These are phyloP conservation scores for Ustilago hordei DNA, from an alignment of 1,284 basidiomycete species.

Conservation along the genomic window DNA sequence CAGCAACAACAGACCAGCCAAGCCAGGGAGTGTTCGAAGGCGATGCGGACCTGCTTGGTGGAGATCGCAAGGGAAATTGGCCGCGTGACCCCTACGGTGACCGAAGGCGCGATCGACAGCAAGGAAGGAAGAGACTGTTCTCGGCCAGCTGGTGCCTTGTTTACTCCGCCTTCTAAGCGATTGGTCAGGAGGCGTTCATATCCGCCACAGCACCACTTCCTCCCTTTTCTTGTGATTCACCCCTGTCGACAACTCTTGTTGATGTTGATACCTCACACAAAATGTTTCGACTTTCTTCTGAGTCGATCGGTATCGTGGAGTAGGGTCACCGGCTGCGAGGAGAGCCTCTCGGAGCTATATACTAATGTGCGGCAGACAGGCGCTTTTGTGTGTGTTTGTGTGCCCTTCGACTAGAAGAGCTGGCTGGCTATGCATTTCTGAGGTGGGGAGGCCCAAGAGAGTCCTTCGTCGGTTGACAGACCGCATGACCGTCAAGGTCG, in stretches of 20 bases:
- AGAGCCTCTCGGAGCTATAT: no score
- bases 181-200: background rate
- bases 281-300: background rate
- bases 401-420: no score
- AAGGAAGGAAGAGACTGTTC: background rate
- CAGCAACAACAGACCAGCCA: background rate
- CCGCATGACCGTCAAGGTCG: slow-evolving; percentile 34
- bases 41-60: background rate
- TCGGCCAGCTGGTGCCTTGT: background rate
- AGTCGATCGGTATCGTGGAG: no score
- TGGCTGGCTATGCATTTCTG: background rate
- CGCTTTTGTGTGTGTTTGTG: background rate
- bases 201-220: background rate
- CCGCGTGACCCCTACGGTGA: slow-evolving; percentile 20
- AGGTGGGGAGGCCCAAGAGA: background rate
- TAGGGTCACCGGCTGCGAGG: background rate
- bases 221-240: background rate
- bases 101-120: background rate
- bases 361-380: slow-evolving; percentile 12
- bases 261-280: background rate
- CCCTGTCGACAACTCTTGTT: background rate
- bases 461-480: background rate
- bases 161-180: slow-evolving; percentile 9
- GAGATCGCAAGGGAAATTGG: background rate
- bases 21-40: background rate